These are phyloP conservation scores for Trichophyton schoenleinii DNA, from an alignment of 2,329 filamentous ascomycete genomes.

Conservation along the genomic window DNA sequence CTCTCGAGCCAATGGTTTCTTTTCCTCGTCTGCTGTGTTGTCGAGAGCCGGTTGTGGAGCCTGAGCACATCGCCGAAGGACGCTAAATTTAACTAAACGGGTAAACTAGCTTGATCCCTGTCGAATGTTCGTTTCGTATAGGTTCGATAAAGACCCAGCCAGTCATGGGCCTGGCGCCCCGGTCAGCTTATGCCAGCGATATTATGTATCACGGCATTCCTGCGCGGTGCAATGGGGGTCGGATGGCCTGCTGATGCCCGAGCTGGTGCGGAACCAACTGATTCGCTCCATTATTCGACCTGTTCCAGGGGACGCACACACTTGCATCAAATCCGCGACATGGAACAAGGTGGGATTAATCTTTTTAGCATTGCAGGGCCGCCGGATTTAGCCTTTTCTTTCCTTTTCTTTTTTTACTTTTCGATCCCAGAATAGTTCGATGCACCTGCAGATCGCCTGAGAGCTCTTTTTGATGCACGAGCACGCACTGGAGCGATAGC, in stretches of 20 bases:
- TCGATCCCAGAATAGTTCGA: not conserved
- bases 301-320: not conserved
- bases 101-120: constrained; percentile 4
- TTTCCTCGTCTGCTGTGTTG: not conserved
- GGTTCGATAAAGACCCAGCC: not conserved
- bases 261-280: not conserved
- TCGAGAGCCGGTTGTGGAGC: constrained; percentile 1
- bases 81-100: constrained; percentile 4
- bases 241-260: not conserved
- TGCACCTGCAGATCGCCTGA: not conserved
- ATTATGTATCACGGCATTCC: not conserved
- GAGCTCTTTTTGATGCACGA: not conserved
- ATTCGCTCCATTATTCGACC: not conserved
- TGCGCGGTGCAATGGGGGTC: not conserved
- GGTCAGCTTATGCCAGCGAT: not conserved
- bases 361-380: not conserved
- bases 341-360: not conserved
- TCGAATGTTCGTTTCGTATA: not conserved
- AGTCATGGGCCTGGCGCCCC: not conserved
- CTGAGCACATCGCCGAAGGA: constrained; percentile 1
- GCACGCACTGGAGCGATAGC: not conserved
- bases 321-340: not conserved
- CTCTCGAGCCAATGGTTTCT: not conserved
- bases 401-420: too few relatives aligned
- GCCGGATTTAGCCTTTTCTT: not conserved